These are phyloP conservation scores for Boechera retrofracta DNA, from an alignment of 345 rosid species.

Conservation along the genomic window DNA sequence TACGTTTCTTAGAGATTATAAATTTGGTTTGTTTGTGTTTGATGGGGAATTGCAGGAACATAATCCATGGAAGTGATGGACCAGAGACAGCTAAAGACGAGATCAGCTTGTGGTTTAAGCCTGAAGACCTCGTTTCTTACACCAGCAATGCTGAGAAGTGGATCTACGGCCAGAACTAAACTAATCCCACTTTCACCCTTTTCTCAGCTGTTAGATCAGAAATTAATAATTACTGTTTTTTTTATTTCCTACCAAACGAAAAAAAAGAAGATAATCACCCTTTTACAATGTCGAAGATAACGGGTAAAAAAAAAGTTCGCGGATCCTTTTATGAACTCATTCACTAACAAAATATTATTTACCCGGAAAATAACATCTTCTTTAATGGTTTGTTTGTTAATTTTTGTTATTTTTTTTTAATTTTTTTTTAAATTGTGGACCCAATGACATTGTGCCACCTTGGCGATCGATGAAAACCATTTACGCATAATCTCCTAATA, in stretches of 20 bases:
- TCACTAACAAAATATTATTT: too few relatives aligned
- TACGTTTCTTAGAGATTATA: not conserved
- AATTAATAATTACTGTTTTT: not conserved
- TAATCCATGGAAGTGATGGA: constrained; percentile 91
- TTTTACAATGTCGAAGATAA: not conserved
- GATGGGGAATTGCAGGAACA: constrained; percentile 54
- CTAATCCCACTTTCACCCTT: not conserved
- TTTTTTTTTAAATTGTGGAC: too few relatives aligned
- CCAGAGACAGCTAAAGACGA: constrained; percentile 88
- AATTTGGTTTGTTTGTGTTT: not conserved
- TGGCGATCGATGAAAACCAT: too few relatives aligned
- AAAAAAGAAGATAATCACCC: not conserved
- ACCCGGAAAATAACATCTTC: too few relatives aligned
- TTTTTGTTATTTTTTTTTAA: too few relatives aligned
- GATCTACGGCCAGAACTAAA: constrained; percentile 69
- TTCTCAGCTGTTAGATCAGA: constrained; percentile 13
- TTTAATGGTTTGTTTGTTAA: too few relatives aligned
- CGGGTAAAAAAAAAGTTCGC: too few relatives aligned
- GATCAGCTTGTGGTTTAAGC: constrained; percentile 83
- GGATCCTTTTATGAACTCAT: too few relatives aligned
- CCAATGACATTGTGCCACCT: too few relatives aligned
- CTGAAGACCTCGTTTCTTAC: constrained; percentile 76
- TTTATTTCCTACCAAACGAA: not conserved
- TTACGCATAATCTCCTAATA: too few relatives aligned
- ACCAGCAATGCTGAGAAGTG: constrained; percentile 76